Conservation (phyloP, 2,329 filamentous ascomycete species). For the Onygena corvina region DNA sequence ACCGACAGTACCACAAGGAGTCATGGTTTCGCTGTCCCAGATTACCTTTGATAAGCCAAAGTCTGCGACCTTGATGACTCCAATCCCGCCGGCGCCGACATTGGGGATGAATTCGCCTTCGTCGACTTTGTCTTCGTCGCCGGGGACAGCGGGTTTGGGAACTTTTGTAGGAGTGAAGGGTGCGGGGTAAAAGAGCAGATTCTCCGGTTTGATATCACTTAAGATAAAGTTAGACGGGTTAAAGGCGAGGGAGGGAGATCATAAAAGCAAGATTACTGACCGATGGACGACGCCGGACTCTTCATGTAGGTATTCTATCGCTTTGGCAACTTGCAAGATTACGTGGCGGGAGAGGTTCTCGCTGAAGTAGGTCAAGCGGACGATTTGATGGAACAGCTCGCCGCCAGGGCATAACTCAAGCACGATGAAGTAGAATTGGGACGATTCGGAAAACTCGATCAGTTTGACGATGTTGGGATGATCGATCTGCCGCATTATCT, state of each 20-base stretch:
- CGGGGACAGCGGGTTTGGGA: slow-evolving; percentile 68
- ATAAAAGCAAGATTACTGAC: slow-evolving; percentile 43
- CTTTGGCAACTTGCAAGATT: slow-evolving; percentile 88
- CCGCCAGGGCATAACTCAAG: slow-evolving; percentile 89
- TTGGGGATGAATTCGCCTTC: slow-evolving; percentile 86
- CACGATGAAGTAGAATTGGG: slow-evolving; percentile 94
- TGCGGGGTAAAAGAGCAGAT: slow-evolving; percentile 81
- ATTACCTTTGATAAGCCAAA: slow-evolving; percentile 96
- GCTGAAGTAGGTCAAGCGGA: slow-evolving; percentile 95
- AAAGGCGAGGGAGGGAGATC: background rate
- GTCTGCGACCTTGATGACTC: slow-evolving; percentile 91
- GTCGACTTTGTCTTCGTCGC: slow-evolving; percentile 93
- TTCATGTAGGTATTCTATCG: slow-evolving; percentile 86
- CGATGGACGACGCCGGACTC: slow-evolving; percentile 92
- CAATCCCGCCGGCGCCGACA: slow-evolving; percentile 77
- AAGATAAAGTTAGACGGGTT: slow-evolving; percentile 11
- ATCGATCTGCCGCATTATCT: slow-evolving; percentile 94
- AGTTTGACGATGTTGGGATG: slow-evolving; percentile 94
- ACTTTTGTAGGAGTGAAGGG: slow-evolving; percentile 67
- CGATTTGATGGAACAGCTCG: slow-evolving; percentile 96
- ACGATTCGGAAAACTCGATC: slow-evolving; percentile 83
- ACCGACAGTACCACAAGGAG: slow-evolving; percentile 94
- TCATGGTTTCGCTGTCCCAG: slow-evolving; percentile 98
- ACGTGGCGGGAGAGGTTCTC: slow-evolving; percentile 90
- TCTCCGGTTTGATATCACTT: slow-evolving; percentile 97